Percentiles rank a stretch among this genome's conserved stretches.
Evolutionary conservation across 192 early-diverging fungal species (phyloP).

Genomic region (Dissophora ornata): DNA sequence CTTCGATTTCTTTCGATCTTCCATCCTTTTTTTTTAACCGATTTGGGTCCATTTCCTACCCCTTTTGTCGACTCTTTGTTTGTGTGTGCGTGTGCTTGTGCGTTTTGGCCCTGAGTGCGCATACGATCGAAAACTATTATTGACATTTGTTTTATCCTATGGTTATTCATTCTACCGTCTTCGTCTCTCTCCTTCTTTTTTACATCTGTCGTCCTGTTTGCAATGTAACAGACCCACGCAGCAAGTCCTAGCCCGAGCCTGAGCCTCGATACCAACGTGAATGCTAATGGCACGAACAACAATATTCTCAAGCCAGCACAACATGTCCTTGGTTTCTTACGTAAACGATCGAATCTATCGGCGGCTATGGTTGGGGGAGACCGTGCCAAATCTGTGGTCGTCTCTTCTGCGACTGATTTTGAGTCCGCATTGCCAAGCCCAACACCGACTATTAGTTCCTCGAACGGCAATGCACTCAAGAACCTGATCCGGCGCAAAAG

Average conservation of each 20-base stretch:
- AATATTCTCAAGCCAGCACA: conserved; percentile 16
- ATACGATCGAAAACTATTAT: too few relatives aligned
- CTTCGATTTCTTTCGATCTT: too few relatives aligned
- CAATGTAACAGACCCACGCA: neutral
- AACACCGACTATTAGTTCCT: neutral
- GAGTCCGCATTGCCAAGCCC: neutral
- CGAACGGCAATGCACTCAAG: conserved; percentile 9
- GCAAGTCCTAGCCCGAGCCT: conserved; percentile 6
- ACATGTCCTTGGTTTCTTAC: conserved; percentile 32
- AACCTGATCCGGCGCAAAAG: conserved; percentile 34
- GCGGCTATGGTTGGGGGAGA: conserved; percentile 13
- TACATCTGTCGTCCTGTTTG: neutral
- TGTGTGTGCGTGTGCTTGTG: too few relatives aligned
- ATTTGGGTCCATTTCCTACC: too few relatives aligned
- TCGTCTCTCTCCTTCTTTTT: neutral
- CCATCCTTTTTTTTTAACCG: too few relatives aligned
- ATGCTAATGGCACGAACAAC: conserved; percentile 1
- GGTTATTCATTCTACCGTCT: neutral
- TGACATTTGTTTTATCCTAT: too few relatives aligned
- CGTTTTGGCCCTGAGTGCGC: neutral
- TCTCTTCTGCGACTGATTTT: neutral
- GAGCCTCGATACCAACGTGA: neutral
- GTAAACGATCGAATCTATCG: conserved; percentile 9
- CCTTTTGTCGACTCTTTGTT: too few relatives aligned
- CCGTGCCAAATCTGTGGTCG: conserved; percentile 10